Base-by-base conservation (phyloP, 805 yeast genomes). In the Blastobotrys mokoenaii region DNA sequence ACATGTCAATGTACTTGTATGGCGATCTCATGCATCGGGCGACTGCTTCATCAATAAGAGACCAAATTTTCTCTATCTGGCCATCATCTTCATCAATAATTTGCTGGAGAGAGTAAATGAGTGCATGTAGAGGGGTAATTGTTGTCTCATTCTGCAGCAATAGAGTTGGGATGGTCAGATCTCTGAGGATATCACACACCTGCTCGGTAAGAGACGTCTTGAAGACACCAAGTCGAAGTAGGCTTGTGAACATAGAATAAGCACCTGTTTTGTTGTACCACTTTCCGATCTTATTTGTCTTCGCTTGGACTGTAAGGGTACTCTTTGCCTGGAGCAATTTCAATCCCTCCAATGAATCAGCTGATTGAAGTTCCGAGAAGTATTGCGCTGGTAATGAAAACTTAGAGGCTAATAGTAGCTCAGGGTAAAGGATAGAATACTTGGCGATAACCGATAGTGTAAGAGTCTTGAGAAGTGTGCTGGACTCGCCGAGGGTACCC, bases 1-100 rank as follows among this genome's bases (percentile, higher is more conserved):
- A 70, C 43, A 61, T 50, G 58, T 90, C 97, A 44, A 86, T 73
- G 54, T 88, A 90, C 58, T 84, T 87, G 65, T 83, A 93, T 0
- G 97, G 97, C 0, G 87, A 64, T 50, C 76, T 73, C 32, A 82
- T 73, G 49, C 81, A 72, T 50, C 96, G 73, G 1, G 86, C 70
- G 27, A 87, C 71, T 0, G 86, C 67, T 60, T 89, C 93, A 58
- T 90, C 96, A 5, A 90, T 51, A 27, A 86, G 60, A 9, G 66
- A 67, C 82, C 86, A 82, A 2, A 87, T 57, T 33, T 66, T 65
- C 1, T 54, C 56, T 25, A 60, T 12, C 17, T 29, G 32, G 6
- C 16, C 41, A 3, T 41, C 35, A 14, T 33, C 25, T 14, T 25
- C 16, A n/a, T 40, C 40, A 34, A 37, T 16, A 10, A 37, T 39